Evolutionary conservation across 2,329 filamentous ascomycete species (phyloP), one percentile per base, ranked within the genome.

Genomic region (Sphaerulina populicola): DNA sequence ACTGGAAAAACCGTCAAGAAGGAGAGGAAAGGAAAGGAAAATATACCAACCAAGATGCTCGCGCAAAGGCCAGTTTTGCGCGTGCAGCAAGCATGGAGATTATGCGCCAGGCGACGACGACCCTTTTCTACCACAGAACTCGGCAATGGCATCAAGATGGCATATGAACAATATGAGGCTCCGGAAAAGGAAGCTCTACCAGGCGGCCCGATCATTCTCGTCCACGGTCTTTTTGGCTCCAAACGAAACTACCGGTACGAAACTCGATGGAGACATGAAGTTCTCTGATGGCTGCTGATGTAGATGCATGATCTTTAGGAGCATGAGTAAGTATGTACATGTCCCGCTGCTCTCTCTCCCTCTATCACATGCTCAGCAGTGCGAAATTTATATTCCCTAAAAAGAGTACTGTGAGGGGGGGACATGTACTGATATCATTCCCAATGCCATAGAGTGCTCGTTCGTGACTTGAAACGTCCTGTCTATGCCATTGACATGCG

Each of bases 291-390:
- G 23, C 23, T 27, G 23, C 23, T 27, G 6, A 27, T 27, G 23
- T 27, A 27, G 23, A 27, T n/a, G n/a, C n/a, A n/a, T n/a, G n/a
- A n/a, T 27, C 2, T 27, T 27, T 27, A 77, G 90, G 68, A 87
- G 79, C 64, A 93, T 97, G 57, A 94, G 89, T 84, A 94, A 89
- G 91, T 95, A 75, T 68, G 85, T n/a, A n/a, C n/a, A n/a, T n/a
- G n/a, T n/a, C n/a, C n/a, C n/a, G n/a, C n/a, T n/a, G n/a, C 36
- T 12, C 18, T 18, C 18, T 72, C 44, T 40, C 43, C 38, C 30
- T 33, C 36, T 12, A 56, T 14, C 6, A 43, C 30, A 56, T 36
- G 35, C 6, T 31, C n/a, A n/a, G n/a, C n/a, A n/a, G 27, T 37
- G n/a, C 37, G 11, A 40, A 21, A 33, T 9, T n/a, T n/a, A n/a